Conservation (phyloP, 768 basidiomycete species). For the Naganishia vaughanmartiniae region DNA sequence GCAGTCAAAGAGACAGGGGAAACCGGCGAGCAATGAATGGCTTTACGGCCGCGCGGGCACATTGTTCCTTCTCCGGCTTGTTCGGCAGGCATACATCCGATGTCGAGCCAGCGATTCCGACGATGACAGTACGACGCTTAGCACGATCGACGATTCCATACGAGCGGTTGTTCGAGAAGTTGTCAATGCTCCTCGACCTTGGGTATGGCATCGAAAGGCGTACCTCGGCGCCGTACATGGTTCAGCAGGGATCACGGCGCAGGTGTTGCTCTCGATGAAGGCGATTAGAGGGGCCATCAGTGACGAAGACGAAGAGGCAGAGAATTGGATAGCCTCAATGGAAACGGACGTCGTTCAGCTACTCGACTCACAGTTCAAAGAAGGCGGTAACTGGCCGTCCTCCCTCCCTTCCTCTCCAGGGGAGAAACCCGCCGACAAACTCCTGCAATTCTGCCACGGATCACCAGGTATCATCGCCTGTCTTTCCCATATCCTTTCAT, state of each 20-base stretch:
- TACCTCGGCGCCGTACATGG: constrained; percentile 16
- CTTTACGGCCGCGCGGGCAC: background rate
- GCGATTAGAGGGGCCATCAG: background rate
- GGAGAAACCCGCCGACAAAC: background rate
- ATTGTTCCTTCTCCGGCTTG: background rate
- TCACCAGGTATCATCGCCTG: constrained; percentile 20
- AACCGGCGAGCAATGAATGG: constrained; percentile 12
- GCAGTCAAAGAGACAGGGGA: background rate
- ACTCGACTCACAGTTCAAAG: background rate
- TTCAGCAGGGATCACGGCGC: background rate
- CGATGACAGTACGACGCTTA: background rate
- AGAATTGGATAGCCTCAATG: background rate
- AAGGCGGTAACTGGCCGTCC: constrained; percentile 17
- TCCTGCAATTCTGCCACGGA: constrained; percentile 23
- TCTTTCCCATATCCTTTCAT: background rate
- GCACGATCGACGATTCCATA: constrained; percentile 3
- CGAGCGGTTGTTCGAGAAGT: background rate
- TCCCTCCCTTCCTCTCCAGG: background rate
- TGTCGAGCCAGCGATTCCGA: background rate
- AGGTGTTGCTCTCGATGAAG: background rate
- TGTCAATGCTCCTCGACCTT: background rate
- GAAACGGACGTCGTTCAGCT: background rate
- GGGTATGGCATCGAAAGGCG: constrained; percentile 15
- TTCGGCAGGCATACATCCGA: background rate
- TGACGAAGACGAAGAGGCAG: background rate